Base-by-base conservation (phyloP, 202 grass and related monocot species). In the Zizania palustris region DNA sequence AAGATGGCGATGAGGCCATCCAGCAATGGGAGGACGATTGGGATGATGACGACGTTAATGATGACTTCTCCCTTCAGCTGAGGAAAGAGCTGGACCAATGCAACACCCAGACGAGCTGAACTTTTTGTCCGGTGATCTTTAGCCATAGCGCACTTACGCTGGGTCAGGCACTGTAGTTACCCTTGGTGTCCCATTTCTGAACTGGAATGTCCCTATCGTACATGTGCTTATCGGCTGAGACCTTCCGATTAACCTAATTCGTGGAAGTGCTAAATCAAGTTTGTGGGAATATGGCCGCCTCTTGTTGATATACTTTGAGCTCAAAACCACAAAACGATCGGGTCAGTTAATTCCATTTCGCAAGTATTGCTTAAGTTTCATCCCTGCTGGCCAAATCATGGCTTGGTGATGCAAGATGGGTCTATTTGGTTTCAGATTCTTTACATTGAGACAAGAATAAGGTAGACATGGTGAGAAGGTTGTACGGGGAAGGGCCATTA, bases 11-110 rank as follows among this genome's bases (percentile, higher is more conserved):
- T 28, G 88, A 91, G 81, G 81, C 45, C 4, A 72, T 87, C 69
- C 88, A 91, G 81, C 88, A 90, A 74, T 91, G 88, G 88, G 84
- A 91, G 77, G 88, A 91, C 41, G 88, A 91, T 46, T 91, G 88
- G 88, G 88, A 91, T 15, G 88, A 91, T 0, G 88, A 91, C 0
- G 88, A 91, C 33, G 85, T 91, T 59, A 91, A 91, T 0, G 88
- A 91, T 5, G 88, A 91, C 55, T 91, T 91, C 80, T 91, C 88
- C 11, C 88, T 87, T 33, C 88, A 91, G 85, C 75, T 91, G 71
- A 87, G 88, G 81, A 91, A 91, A 76, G 88, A 91, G 74, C 75
- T 91, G 60, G 88, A 85, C 81, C 69, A 54, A 48, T 81, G 59
- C 73, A 91, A 46, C 36, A 67, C 88, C 21, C 79, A 67, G 60